These are phyloP conservation scores for Clausena lansium DNA, from an alignment of 345 rosid species.

Conservation along the genomic window DNA sequence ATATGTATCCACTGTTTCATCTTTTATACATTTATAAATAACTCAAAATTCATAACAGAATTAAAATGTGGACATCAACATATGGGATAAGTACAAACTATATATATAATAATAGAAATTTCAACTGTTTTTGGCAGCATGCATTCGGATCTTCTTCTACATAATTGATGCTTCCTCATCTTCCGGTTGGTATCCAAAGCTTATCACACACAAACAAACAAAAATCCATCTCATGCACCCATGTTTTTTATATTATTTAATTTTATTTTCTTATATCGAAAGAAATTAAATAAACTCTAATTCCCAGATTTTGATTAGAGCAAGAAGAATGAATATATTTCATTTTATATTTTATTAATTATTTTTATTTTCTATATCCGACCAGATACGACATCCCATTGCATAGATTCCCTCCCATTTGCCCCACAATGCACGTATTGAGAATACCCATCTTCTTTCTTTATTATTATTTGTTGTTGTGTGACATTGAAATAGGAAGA, in stretches of 20 bases:
- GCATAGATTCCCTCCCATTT: slow-evolving; percentile 20
- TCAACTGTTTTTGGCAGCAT: slow-evolving; percentile 50
- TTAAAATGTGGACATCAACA: background rate
- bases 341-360: background rate
- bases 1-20: too few species aligned
- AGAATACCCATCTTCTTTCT: slow-evolving; percentile 15
- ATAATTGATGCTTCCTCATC: slow-evolving; percentile 38
- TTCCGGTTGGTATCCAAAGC: slow-evolving; percentile 45
- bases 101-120: slow-evolving; percentile 23
- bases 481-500: background rate
- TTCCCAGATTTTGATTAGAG: slow-evolving; percentile 10
- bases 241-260: background rate
- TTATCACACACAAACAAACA: slow-evolving; percentile 10
- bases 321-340: slow-evolving; percentile 4
- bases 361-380: slow-evolving; percentile 13
- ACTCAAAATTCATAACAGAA: too few species aligned
- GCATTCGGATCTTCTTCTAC: slow-evolving; percentile 39
- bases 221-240: slow-evolving; percentile 7
- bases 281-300: slow-evolving; percentile 12
- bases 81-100: background rate
- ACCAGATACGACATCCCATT: slow-evolving; percentile 31
- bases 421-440: background rate
- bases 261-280: background rate
- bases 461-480: background rate
- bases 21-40: too few species aligned